A percentile compares a stretch with the other conserved stretches of the same genome.
phyloP scores from a whole-genome alignment of 495 filamentous ascomycete species.

The Ramalina peruviana region DNA sequence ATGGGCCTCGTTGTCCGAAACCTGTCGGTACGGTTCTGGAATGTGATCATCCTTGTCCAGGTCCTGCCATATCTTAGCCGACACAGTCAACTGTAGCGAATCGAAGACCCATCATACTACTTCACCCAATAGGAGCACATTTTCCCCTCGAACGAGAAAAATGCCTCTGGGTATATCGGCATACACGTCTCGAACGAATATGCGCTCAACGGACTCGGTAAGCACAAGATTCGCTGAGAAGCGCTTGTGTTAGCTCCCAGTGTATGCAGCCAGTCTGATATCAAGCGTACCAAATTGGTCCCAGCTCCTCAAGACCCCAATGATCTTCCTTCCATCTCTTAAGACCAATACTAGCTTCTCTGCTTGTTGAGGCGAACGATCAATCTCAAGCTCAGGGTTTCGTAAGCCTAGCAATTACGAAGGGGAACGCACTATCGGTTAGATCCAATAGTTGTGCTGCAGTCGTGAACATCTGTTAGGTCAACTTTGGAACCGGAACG shows the following conservation, averaged over 20 bases:
- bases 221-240: constrained; percentile 77
- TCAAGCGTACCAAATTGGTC: constrained; percentile 77
- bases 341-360: constrained; percentile 87
- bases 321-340: constrained; percentile 83
- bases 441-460: constrained; percentile 88
- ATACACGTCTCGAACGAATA: constrained; percentile 60
- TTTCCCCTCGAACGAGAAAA: constrained; percentile 86
- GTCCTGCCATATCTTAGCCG: constrained; percentile 36
- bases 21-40: constrained; percentile 53
- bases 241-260: background rate
- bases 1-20: constrained; percentile 53
- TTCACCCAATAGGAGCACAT: constrained; percentile 81
- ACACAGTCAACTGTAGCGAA: no score
- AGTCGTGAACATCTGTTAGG: constrained; percentile 94
- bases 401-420: background rate
- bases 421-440: constrained; percentile 72
- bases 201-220: constrained; percentile 76
- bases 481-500: constrained; percentile 31
- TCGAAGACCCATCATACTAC: constrained; percentile 44
- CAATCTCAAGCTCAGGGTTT: background rate
- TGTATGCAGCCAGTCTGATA: background rate
- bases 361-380: constrained; percentile 23
- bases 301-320: constrained; percentile 88
- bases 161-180: constrained; percentile 70
- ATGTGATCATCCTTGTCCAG: constrained; percentile 87